Percentiles rank a stretch among this genome's conserved stretches.
Evolutionary conservation across 495 filamentous ascomycete genomes (phyloP).

Genomic region (Haplographium delicatum): DNA sequence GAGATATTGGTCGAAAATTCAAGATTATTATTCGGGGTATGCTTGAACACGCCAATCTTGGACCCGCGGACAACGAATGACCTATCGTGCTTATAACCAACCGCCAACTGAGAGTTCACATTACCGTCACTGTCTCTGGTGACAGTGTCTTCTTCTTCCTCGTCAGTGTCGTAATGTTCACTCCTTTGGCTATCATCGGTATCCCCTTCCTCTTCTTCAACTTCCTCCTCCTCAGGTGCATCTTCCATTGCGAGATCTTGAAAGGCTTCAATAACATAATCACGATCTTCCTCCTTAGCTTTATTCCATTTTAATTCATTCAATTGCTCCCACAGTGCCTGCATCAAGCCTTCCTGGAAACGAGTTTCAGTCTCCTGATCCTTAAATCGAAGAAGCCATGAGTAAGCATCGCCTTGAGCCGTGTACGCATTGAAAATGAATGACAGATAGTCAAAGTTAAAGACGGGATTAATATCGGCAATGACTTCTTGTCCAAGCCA

Average conservation of each 20-base stretch:
- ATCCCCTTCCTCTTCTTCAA: slow-evolving; percentile 57
- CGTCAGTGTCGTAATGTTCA: slow-evolving; percentile 87
- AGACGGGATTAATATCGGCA: slow-evolving; percentile 93
- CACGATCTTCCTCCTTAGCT: slow-evolving; percentile 82
- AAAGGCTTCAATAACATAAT: slow-evolving; percentile 95
- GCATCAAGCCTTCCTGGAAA: slow-evolving; percentile 93
- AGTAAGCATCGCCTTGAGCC: slow-evolving; percentile 83
- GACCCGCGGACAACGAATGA: slow-evolving; percentile 95
- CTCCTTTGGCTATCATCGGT: slow-evolving; percentile 62
- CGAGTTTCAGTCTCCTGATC: slow-evolving; percentile 71
- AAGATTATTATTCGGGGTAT: slow-evolving; percentile 84
- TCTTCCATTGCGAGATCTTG: slow-evolving; percentile 94
- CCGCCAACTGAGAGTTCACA: slow-evolving; percentile 92
- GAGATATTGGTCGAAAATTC: slow-evolving; percentile 98
- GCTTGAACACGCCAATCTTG: slow-evolving; percentile 98
- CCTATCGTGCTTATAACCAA: slow-evolving; percentile 95
- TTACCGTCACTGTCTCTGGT: slow-evolving; percentile 70
- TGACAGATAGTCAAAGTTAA: slow-evolving; percentile 96
- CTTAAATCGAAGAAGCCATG: slow-evolving; percentile 91
- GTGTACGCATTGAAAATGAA: slow-evolving; percentile 98
- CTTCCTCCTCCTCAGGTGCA: slow-evolving; percentile 53
- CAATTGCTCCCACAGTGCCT: slow-evolving; percentile 93
- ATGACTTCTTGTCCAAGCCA: slow-evolving; percentile 86
- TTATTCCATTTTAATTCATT: slow-evolving; percentile 95
- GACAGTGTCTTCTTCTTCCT: slow-evolving; percentile 81